Evolutionary conservation across 768 basidiomycete species (phyloP).

Genomic region (Boletus subcaerulescens): DNA sequence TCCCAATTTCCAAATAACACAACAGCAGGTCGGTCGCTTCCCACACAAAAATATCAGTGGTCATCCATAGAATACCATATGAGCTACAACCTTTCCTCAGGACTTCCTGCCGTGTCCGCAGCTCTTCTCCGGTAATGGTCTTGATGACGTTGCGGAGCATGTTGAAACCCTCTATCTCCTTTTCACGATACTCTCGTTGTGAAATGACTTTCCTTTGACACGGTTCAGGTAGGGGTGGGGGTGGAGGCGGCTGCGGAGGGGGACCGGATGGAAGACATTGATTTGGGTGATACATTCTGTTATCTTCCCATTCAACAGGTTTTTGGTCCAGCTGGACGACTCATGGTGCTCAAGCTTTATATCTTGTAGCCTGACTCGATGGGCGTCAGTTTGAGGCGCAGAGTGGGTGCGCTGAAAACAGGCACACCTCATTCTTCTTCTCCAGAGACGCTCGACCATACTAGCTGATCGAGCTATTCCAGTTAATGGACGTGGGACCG

Average conservation of each 20-base stretch:
- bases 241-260: not conserved
- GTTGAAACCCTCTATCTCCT: constrained; percentile 17
- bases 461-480: too few relatives aligned
- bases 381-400: not conserved
- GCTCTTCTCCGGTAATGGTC: constrained; percentile 9
- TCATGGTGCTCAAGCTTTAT: not conserved
- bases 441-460: too few relatives aligned
- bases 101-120: constrained; percentile 17
- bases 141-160: constrained; percentile 16
- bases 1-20: not conserved
- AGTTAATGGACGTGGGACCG: too few relatives aligned
- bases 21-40: constrained; percentile 12
- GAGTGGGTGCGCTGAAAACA: not conserved
- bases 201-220: constrained; percentile 10
- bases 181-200: constrained; percentile 25
- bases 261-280: not conserved
- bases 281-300: not conserved
- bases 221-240: not conserved
- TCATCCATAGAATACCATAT: not conserved
- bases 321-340: not conserved
- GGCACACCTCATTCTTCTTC: not conserved
- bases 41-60: not conserved
- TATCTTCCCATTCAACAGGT: not conserved
- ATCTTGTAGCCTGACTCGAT: not conserved
- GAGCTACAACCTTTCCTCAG: constrained; percentile 14